Evolutionary conservation across 768 basidiomycete genomes (phyloP).

Genomic region (Phaffia australis): DNA sequence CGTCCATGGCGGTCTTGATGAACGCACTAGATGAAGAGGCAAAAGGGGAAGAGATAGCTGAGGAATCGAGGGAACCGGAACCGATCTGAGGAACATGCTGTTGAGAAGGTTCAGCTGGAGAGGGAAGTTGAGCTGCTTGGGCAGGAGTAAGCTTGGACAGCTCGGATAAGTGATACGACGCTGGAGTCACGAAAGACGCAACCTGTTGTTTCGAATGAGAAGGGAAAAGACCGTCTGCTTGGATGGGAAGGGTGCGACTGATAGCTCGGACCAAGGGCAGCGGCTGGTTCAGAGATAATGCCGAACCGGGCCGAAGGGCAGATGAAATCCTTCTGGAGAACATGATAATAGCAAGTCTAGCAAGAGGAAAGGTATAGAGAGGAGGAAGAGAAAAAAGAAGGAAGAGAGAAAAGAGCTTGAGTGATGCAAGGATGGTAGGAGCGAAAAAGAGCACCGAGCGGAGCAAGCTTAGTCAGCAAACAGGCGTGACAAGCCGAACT

Average conservation of each 20-base stretch:
- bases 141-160: neutral
- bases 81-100: no score
- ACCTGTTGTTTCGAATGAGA: constrained; percentile 2
- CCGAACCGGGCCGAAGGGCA: neutral
- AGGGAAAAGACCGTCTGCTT: constrained; percentile 14
- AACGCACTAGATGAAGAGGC: no score
- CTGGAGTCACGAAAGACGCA: neutral
- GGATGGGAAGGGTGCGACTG: neutral
- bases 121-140: neutral
- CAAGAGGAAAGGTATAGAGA: constrained; percentile 1
- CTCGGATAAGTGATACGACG: neutral
- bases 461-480: no score
- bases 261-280: constrained; percentile 4
- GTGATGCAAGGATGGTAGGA: no score
- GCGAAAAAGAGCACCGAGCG: no score
- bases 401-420: neutral
- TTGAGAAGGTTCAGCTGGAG: neutral
- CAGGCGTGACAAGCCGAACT: no score
- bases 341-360: neutral
- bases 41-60: neutral
- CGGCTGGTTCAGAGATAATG: neutral
- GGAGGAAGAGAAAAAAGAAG: constrained; percentile 4
- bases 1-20: no score
- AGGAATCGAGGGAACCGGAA: neutral
- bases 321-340: no score